These are phyloP conservation scores for Xylaria castorea DNA, from an alignment of 495 filamentous ascomycete species.

Conservation along the genomic window DNA sequence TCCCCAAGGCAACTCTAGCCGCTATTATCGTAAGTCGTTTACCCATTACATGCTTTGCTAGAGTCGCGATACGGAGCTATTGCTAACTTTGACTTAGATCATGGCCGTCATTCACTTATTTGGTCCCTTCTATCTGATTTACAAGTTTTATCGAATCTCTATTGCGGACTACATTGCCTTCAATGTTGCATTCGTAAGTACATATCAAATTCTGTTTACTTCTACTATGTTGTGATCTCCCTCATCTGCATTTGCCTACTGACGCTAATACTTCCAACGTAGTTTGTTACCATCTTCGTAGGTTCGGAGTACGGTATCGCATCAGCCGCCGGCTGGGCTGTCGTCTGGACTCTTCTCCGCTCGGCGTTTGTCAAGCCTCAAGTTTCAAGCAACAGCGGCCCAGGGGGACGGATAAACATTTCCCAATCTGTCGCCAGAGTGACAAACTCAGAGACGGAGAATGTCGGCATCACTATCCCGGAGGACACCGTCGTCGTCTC, in stretches of 20 bases:
- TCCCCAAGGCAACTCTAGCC: conserved; percentile 55
- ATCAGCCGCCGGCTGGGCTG: conserved; percentile 54
- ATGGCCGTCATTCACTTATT: conserved; percentile 55
- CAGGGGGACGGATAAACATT: conserved; percentile 18
- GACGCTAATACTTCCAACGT: not conserved
- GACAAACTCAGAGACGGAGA: conserved; percentile 28
- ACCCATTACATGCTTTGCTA: too few relatives aligned
- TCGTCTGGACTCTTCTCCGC: conserved; percentile 53
- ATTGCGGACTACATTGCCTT: conserved; percentile 57
- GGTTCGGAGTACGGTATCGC: conserved; percentile 56
- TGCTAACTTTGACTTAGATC: conserved; percentile 36
- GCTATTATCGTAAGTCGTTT: conserved; percentile 48
- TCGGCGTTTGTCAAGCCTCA: conserved; percentile 47
- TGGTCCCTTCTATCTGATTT: conserved; percentile 48
- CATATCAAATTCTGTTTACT: not conserved
- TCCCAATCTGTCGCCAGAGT: conserved; percentile 22
- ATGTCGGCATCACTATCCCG: conserved; percentile 35
- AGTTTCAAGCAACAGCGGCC: conserved; percentile 30
- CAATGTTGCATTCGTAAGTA: conserved; percentile 51
- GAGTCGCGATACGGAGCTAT: not conserved
- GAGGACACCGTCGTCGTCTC: conserved; percentile 50
- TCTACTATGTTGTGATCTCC: not conserved
- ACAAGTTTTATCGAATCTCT: conserved; percentile 55
- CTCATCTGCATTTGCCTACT: not conserved
- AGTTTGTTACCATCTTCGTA: conserved; percentile 57